phyloP scores from a whole-genome alignment of 2,329 filamentous ascomycete genomes.

The Botrytis sinoallii region DNA sequence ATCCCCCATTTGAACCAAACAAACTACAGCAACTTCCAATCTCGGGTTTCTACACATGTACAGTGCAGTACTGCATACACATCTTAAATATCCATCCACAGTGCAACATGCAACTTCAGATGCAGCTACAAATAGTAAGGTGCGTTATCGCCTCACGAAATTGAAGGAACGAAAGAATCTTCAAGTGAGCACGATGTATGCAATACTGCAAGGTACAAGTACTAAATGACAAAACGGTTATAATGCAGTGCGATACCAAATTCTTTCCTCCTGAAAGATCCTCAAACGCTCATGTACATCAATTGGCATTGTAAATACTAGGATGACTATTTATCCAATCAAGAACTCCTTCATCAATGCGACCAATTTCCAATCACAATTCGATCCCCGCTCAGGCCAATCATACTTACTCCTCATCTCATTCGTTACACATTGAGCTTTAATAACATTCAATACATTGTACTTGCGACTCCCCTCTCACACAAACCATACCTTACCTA shows the following conservation, averaged over 20 bases:
- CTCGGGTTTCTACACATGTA: neutral
- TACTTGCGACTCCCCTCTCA: neutral
- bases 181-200: neutral
- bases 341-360: neutral
- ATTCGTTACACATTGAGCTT: neutral
- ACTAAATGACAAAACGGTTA: neutral
- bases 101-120: neutral
- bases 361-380: neutral
- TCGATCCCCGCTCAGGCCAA: neutral
- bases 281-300: neutral
- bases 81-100: neutral
- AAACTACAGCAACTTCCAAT: neutral
- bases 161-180: neutral
- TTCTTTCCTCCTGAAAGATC: neutral
- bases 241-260: neutral
- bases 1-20: neutral
- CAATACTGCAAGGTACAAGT: slow-evolving; percentile 14
- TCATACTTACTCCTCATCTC: neutral
- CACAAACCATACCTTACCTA: neutral
- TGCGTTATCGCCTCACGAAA: neutral
- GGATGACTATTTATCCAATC: neutral
- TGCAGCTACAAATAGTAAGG: neutral
- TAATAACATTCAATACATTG: neutral
- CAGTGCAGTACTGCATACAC: neutral
- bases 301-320: neutral